Percentiles rank a stretch among this genome's conserved stretches.
phyloP scores from a whole-genome alignment of 106 monocot genomes.

The Dioscorea zingiberensis region DNA sequence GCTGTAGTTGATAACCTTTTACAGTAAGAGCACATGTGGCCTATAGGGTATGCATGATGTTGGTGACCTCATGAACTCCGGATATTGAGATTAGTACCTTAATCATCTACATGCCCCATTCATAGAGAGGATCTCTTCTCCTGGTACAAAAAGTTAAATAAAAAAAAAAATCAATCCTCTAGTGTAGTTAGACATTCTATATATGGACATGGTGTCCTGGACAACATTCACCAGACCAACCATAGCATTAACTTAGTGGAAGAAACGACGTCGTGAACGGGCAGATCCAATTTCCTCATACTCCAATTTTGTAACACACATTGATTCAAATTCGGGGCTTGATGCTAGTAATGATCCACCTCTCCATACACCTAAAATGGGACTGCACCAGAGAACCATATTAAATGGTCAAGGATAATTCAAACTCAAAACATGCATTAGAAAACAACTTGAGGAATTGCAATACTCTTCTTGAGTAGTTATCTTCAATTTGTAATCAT shows the following conservation, averaged over 20 bases:
- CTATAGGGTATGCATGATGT: too few relatives aligned
- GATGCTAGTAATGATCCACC: slow-evolving; percentile 91
- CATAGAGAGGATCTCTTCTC: too few relatives aligned
- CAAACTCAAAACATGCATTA: not conserved
- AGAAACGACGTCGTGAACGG: slow-evolving; percentile 70
- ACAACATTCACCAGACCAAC: too few relatives aligned
- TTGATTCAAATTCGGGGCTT: slow-evolving; percentile 91
- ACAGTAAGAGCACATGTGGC: too few relatives aligned
- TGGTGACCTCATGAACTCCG: too few relatives aligned
- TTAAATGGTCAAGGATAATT: not conserved
- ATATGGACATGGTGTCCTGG: too few relatives aligned
- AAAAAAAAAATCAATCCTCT: too few relatives aligned
- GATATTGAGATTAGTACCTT: too few relatives aligned
- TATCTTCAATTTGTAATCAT: slow-evolving; percentile 78
- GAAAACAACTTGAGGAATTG: not conserved
- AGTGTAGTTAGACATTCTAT: too few relatives aligned
- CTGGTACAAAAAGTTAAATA: too few relatives aligned
- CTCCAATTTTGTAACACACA: slow-evolving; percentile 87
- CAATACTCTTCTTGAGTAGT: slow-evolving; percentile 67
- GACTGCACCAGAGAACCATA: slow-evolving; percentile 22
- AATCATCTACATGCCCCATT: too few relatives aligned
- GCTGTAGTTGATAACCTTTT: too few relatives aligned
- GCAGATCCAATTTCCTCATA: slow-evolving; percentile 90
- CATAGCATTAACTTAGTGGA: slow-evolving; percentile 38
- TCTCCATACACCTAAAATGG: slow-evolving; percentile 92